Evolutionary conservation across 257 asterid species (phyloP).

Genomic region (Fraxinus anomala): DNA sequence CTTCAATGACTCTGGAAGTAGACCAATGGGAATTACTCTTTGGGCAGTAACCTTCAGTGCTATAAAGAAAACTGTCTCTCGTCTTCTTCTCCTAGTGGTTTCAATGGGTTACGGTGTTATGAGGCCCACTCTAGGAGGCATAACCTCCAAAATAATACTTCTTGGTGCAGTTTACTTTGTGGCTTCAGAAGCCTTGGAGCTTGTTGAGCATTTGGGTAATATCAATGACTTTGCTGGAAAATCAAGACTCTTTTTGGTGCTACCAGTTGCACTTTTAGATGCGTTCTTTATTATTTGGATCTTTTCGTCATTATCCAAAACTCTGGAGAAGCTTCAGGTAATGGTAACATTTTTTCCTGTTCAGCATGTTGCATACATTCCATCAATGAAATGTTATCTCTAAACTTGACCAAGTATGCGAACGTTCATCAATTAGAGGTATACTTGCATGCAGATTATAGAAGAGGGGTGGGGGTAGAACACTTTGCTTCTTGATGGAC

Average conservation of each 20-base stretch:
- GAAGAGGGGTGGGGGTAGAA: not conserved
- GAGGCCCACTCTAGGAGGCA: conserved; percentile 87
- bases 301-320: conserved; percentile 88
- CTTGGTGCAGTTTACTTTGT: conserved; percentile 77
- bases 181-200: conserved; percentile 97
- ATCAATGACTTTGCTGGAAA: conserved; percentile 91
- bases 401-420: not conserved
- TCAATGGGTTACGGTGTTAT: conserved; percentile 97
- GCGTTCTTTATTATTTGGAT: conserved; percentile 93
- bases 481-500: conserved; percentile 5
- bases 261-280: conserved; percentile 92
- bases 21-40: conserved; percentile 89
- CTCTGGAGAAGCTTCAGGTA: conserved; percentile 98
- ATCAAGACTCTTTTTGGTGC: conserved; percentile 81
- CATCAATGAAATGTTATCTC: not conserved
- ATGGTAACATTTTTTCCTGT: not conserved
- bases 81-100: conserved; percentile 92
- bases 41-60: conserved; percentile 97
- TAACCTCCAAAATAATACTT: conserved; percentile 67
- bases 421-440: not conserved
- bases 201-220: conserved; percentile 95
- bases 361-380: not conserved
- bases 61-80: conserved; percentile 86
- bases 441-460: not conserved
- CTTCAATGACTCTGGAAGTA: conserved; percentile 81